Percentiles rank a stretch among this genome's conserved stretches.
Conservation (phyloP, 768 basidiomycete species). For the Rhizopogon sp. region DNA sequence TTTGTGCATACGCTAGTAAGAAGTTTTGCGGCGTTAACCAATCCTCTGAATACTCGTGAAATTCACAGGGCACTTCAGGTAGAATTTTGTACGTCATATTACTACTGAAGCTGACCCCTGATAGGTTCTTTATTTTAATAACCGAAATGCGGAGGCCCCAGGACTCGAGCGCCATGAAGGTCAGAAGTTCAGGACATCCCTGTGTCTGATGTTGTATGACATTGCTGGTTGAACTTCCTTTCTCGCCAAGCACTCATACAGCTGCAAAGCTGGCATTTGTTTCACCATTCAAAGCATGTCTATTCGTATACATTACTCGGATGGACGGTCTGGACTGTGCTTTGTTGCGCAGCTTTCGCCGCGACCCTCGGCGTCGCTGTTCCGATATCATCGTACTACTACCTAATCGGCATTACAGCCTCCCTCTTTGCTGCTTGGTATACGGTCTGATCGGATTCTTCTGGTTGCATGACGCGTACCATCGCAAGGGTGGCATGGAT, state of each 20-base stretch:
- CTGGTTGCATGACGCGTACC: slow-evolving; percentile 45
- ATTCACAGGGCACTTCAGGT: slow-evolving; percentile 49
- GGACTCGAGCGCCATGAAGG: slow-evolving; percentile 47
- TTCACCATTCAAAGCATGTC: slow-evolving; percentile 43
- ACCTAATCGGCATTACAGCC: slow-evolving; percentile 45
- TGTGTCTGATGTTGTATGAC: neutral
- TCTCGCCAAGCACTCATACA: slow-evolving; percentile 36
- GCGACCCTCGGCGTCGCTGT: slow-evolving; percentile 46
- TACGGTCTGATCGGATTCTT: slow-evolving; percentile 48
- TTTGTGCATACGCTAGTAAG: slow-evolving; percentile 45
- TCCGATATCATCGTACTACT: slow-evolving; percentile 44
- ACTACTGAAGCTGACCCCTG: slow-evolving; percentile 1
- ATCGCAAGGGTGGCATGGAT: slow-evolving; percentile 33
- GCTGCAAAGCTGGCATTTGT: slow-evolving; percentile 51
- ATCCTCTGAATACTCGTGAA: neutral
- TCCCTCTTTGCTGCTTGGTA: slow-evolving; percentile 56
- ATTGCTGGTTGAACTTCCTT: neutral
- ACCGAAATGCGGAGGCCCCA: slow-evolving; percentile 49
- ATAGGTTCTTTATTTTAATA: slow-evolving; percentile 53
- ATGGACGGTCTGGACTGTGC: slow-evolving; percentile 41
- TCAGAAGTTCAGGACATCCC: slow-evolving; percentile 6
- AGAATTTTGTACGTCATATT: slow-evolving; percentile 3
- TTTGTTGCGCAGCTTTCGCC: slow-evolving; percentile 38
- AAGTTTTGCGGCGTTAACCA: neutral
- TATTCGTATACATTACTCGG: slow-evolving; percentile 46